Percentiles rank a stretch among this genome's conserved stretches.
Conservation (phyloP, 1,284 basidiomycete genomes). For the Coriolopsis trogii region DNA sequence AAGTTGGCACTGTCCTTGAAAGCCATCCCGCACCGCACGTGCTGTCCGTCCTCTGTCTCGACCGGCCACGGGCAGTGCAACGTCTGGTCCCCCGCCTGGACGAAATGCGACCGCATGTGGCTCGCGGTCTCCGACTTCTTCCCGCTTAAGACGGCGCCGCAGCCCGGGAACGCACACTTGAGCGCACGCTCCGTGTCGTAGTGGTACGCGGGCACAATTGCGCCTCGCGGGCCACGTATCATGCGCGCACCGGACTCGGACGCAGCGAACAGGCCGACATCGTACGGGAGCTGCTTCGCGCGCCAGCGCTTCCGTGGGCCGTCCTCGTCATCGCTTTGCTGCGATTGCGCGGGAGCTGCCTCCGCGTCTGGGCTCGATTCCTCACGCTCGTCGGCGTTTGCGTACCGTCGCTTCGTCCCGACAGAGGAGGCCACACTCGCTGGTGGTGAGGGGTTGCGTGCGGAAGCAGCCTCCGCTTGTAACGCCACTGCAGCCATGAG, state of each 20-base stretch:
- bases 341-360: not conserved
- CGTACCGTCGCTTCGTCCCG: slow-evolving; percentile 12
- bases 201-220: slow-evolving; percentile 21
- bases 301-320: slow-evolving; percentile 5
- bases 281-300: not conserved
- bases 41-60: slow-evolving; percentile 2
- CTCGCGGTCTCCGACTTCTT: slow-evolving; percentile 23
- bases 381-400: no score
- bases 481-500: not conserved
- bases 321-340: not conserved
- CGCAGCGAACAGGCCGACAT: not conserved
- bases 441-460: no score
- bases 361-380: no score
- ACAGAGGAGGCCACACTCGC: not conserved
- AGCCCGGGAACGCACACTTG: slow-evolving; percentile 17
- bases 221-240: slow-evolving; percentile 9
- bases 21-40: slow-evolving; percentile 15
- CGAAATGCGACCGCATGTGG: slow-evolving; percentile 23
- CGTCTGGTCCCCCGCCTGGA: slow-evolving; percentile 5
- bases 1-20: slow-evolving; percentile 27
- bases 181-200: slow-evolving; percentile 17
- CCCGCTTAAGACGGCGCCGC: slow-evolving; percentile 14
- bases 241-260: not conserved
- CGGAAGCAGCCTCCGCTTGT: no score
- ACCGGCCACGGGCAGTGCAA: slow-evolving; percentile 17